Evolutionary conservation across 108 stramenopile species (phyloP), one percentile per base, ranked within the genome.

Genomic region (Discostella stelligeroides): DNA sequence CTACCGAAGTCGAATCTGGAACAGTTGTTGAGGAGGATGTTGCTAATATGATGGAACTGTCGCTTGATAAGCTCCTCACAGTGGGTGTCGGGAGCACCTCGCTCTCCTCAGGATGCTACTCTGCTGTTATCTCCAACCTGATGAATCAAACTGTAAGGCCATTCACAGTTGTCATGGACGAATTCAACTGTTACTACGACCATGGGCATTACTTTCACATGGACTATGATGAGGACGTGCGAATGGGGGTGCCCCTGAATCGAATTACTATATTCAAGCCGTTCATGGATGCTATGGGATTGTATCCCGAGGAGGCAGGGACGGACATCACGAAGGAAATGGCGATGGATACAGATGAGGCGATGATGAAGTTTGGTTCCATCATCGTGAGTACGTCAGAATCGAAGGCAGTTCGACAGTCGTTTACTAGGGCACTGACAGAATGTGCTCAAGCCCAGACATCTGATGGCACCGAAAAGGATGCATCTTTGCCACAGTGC

Each of bases 181-280:
- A 89, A 51, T 91, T 87, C 81, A 94, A 94, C 50, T 82, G 86
- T 66, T 88, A 81, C 61, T 94, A 68, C 60, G 87, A 91, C 48
- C 74, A 83, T 18, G 88, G 90, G 0, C 86, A 91, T 30, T 94
- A 91, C 82, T 90, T 84, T 55, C 90, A 94, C 72, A 87, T 83
- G 82, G 83, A 85, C 13, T 94, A 91, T 76, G 90, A 91, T 54
- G 64, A 76, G 13, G 45, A 80, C 17, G 92, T 84, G 4, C 75
- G 80, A 13, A 75, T 82, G 42, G 53, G 85, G 10, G 90, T 94
- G 53, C 92, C 92, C 17, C 79, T 80, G 55, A 60, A 87, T 29
- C 66, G 70, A 66, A 89, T 94, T 56, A 87, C 80, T 45, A 66
- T 94, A 25, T 88, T 91, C 53, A 75, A 88, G 63, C 90, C 88